Percentiles rank a stretch among this genome's conserved stretches.
phyloP scores from a whole-genome alignment of 140 eudicot species.

The Oenanthe javanica region DNA sequence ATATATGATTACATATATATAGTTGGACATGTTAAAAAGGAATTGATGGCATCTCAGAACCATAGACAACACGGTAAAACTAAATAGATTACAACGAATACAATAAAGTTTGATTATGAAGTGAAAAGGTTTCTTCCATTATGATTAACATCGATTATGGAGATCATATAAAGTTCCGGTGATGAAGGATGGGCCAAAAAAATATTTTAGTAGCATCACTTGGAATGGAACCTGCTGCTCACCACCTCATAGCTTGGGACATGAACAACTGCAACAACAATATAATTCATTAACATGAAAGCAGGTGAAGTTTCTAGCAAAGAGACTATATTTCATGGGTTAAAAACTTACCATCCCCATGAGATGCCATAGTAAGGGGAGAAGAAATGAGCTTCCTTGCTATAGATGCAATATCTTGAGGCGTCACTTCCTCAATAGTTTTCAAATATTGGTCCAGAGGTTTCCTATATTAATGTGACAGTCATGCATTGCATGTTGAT shows the following conservation, averaged over 20 bases:
- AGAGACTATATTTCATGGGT: not conserved
- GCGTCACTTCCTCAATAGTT: conserved; percentile 53
- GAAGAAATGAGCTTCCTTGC: conserved; percentile 65
- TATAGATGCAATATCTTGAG: conserved; percentile 57
- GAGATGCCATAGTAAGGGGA: conserved; percentile 94
- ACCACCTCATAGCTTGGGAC: conserved; percentile 64
- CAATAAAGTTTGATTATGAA: conserved; percentile 13
- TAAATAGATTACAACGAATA: conserved; percentile 27
- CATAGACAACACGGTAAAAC: conserved; percentile 3
- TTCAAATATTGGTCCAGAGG: conserved; percentile 75
- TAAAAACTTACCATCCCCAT: conserved; percentile 64
- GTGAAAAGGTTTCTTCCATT: conserved; percentile 15
- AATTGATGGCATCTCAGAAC: conserved; percentile 10
- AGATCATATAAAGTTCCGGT: not conserved
- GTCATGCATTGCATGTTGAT: not conserved
- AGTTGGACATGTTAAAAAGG: not conserved
- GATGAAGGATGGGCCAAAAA: not conserved
- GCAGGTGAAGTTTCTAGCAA: not conserved
- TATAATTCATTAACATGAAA: not conserved
- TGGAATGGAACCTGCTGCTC: conserved; percentile 44
- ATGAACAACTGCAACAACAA: conserved; percentile 41
- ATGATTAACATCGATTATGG: not conserved
- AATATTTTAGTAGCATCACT: conserved; percentile 8
- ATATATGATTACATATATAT: conserved; percentile 8
- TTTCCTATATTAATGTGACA: conserved; percentile 34